These are phyloP conservation scores for Hyaloscypha bicolor DNA, from an alignment of 495 filamentous ascomycete species.

Conservation along the genomic window DNA sequence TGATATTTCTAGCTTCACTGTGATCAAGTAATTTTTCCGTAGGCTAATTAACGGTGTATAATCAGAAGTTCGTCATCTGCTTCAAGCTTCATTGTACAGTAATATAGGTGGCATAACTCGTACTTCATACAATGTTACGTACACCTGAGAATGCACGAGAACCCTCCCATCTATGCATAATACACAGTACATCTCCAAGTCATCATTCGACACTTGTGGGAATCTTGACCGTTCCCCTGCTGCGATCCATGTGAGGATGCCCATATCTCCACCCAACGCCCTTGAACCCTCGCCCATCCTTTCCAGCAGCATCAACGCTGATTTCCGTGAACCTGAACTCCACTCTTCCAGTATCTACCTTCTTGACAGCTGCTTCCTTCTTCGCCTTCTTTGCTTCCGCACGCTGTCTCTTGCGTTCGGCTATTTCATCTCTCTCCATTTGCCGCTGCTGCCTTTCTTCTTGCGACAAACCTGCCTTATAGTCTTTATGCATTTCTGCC, in stretches of 20 bases:
- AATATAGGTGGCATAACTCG: conserved; percentile 6
- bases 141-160: not conserved
- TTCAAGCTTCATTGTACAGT: conserved; percentile 11
- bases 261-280: conserved; percentile 65
- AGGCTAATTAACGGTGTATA: not conserved
- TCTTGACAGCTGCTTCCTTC: conserved; percentile 47
- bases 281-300: conserved; percentile 48
- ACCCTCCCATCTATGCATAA: conserved; percentile 17
- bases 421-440: conserved; percentile 41
- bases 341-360: conserved; percentile 59
- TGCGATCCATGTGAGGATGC: conserved; percentile 49
- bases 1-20: no score
- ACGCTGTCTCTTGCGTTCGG: conserved; percentile 42
- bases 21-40: not conserved
- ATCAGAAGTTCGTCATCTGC: not conserved
- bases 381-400: conserved; percentile 42
- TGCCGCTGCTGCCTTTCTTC: conserved; percentile 44
- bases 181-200: conserved; percentile 14
- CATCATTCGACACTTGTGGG: conserved; percentile 29
- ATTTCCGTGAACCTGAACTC: conserved; percentile 79
- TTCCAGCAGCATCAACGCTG: conserved; percentile 49
- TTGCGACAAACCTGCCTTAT: conserved; percentile 37
- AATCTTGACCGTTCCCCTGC: conserved; percentile 40
- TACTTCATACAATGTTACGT: conserved; percentile 12
- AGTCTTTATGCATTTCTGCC: conserved; percentile 60